Percentiles rank a stretch among this genome's conserved stretches.
Evolutionary conservation across 305 asterid species (phyloP).

Genomic region (Fraxinus velutina): DNA sequence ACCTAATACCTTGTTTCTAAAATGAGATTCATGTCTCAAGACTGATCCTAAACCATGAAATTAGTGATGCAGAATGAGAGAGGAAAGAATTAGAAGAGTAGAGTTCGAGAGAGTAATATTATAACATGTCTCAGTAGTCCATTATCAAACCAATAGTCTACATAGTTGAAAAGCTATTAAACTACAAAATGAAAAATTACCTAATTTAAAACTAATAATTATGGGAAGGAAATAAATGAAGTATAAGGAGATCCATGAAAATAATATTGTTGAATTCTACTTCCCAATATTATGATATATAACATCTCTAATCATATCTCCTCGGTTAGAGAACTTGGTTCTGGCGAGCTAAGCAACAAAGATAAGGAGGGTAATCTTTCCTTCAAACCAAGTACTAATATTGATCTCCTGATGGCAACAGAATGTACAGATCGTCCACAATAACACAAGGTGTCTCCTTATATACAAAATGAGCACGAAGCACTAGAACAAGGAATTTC

Average conservation of each 20-base stretch:
- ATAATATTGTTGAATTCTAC: not conserved
- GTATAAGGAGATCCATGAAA: not conserved
- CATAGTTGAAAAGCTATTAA: not conserved
- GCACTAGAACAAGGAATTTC: not conserved
- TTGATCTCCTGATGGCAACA: not conserved
- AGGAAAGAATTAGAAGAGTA: not conserved
- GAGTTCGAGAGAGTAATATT: not conserved
- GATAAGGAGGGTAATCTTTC: not conserved
- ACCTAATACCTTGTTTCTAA: not conserved
- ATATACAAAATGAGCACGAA: not conserved
- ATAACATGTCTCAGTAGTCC: not conserved
- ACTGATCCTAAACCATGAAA: not conserved
- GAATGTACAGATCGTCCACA: not conserved
- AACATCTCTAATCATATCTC: not conserved
- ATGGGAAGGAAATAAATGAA: not conserved
- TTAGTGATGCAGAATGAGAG: not conserved
- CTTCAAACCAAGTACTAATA: not conserved
- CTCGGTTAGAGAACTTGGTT: not conserved
- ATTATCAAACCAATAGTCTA: not conserved
- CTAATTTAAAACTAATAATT: not conserved
- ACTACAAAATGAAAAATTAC: not conserved
- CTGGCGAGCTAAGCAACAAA: not conserved
- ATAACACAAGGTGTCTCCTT: not conserved
- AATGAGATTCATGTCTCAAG: not conserved
- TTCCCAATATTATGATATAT: not conserved